Evolutionary conservation across 2,329 filamentous ascomycete species (phyloP), one percentile per base, ranked within the genome.

Genomic region (Neodidymelliopsis sp.): DNA sequence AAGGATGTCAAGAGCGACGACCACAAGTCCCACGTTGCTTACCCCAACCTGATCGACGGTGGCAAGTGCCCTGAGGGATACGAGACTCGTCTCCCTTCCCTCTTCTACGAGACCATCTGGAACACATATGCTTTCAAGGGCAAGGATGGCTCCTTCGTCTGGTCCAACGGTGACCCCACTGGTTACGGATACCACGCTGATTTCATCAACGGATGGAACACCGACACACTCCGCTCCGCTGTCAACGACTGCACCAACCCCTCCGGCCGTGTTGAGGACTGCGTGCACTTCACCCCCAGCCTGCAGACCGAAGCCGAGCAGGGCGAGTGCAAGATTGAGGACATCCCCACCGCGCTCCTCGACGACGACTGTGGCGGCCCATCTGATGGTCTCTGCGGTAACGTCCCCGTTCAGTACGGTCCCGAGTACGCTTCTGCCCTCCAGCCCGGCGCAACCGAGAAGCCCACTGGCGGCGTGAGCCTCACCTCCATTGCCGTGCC

Each of bases 141-240:
- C 53, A 58, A 74, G 59, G 74, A 79, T 54, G 76, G 79, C 54
- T 81, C 81, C 60, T 90, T 90, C 62, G 81, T 89, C 45, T 81
- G 88, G 42, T 78, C 87, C 62, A 86, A 86, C 70, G 88, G 88
- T 47, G 88, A 91, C 56, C 78, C 80, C n/a, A 89, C 88, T 34
- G 89, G 90, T 36, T 90, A 83, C 77, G 84, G 84, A 42, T 83
- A 82, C 58, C 88, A 91, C 74, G 87, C 79, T 38, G 88, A 92
- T 69, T 91, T 91, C 76, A 65, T 77, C 42, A 84, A 86, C 56
- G 88, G 83, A 25, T 92, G 89, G 89, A 82, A 91, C 61, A 78
- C 81, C 56, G 73, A 78, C 34, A 79, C 81, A 47, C 85, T 90
- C 49, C 84, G 87, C 72, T 74, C 79, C 56, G 87, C 89, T 59